Evolutionary conservation across 2,329 filamentous ascomycete genomes (phyloP).

Genomic region (Calonectria montana): DNA sequence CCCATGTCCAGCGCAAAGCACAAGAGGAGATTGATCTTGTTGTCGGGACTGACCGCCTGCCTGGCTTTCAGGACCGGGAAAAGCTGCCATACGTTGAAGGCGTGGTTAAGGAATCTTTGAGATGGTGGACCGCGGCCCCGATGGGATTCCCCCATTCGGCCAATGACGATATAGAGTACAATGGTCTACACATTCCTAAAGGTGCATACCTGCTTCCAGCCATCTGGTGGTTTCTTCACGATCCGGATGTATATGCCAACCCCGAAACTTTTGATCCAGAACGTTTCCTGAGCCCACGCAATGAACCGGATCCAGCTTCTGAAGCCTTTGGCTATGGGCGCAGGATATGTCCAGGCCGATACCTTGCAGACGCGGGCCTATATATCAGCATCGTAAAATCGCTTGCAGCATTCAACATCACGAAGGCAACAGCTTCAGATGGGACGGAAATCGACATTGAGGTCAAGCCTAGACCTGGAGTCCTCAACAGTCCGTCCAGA

Average conservation of each 20-base stretch:
- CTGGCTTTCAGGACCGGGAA: constrained; percentile 59
- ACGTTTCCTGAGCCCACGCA: constrained; percentile 22
- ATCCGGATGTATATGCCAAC: constrained; percentile 1
- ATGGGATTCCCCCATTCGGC: background rate
- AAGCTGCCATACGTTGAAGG: constrained; percentile 64
- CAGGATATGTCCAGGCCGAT: background rate
- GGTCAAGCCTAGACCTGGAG: too few relatives aligned
- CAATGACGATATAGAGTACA: constrained; percentile 12
- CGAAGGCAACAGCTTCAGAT: background rate
- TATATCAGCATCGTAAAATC: background rate
- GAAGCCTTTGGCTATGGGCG: background rate
- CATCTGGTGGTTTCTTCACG: constrained; percentile 19
- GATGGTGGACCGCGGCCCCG: background rate
- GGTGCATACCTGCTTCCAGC: constrained; percentile 19
- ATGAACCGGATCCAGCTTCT: background rate
- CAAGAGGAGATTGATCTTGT: constrained; percentile 65
- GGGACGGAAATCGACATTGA: background rate
- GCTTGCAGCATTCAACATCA: background rate
- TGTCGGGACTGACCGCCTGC: constrained; percentile 59
- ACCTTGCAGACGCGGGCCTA: background rate
- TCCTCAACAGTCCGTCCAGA: too few relatives aligned
- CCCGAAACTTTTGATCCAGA: constrained; percentile 16
- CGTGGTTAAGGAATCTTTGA: constrained; percentile 68
- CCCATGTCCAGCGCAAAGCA: constrained; percentile 44
- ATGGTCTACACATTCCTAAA: constrained; percentile 26